A percentile compares a stretch with the other conserved stretches of the same genome.
Conservation (phyloP, 2,329 filamentous ascomycete genomes). For the Neonectria neomacrospora region DNA sequence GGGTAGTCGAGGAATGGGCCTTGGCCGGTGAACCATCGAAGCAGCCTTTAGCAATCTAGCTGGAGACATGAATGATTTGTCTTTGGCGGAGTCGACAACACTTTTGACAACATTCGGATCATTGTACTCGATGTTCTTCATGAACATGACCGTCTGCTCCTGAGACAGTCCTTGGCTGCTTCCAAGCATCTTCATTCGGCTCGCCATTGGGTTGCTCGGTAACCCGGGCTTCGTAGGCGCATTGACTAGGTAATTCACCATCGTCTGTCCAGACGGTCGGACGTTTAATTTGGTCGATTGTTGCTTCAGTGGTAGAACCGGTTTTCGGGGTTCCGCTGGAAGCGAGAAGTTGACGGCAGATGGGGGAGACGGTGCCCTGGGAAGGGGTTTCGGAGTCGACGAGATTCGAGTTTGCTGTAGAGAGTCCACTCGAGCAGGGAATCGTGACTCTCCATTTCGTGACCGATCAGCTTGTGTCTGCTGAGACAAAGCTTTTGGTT, state of each 20-base stretch:
- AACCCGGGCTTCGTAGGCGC: slow-evolving; percentile 59
- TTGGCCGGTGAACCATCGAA: slow-evolving; percentile 63
- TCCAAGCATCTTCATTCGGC: slow-evolving; percentile 46
- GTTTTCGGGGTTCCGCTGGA: slow-evolving; percentile 35
- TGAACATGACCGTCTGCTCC: slow-evolving; percentile 64
- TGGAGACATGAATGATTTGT: slow-evolving; percentile 45
- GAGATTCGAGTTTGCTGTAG: not conserved
- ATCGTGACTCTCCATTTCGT: not conserved
- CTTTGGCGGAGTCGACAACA: slow-evolving; percentile 57
- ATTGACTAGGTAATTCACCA: slow-evolving; percentile 53
- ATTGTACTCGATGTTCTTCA: slow-evolving; percentile 67
- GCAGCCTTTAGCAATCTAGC: slow-evolving; percentile 8
- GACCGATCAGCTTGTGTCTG: not conserved
- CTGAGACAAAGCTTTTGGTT: not conserved
- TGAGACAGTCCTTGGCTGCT: slow-evolving; percentile 44
- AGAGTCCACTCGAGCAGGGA: not conserved
- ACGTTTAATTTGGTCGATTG: slow-evolving; percentile 46
- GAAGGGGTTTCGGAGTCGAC: slow-evolving; percentile 5
- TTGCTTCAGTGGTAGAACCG: slow-evolving; percentile 45
- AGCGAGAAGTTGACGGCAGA: slow-evolving; percentile 38
- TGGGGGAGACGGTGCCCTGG: slow-evolving; percentile 20
- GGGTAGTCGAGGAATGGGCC: slow-evolving; percentile 64
- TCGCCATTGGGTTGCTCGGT: slow-evolving; percentile 59
- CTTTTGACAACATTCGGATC: slow-evolving; percentile 60
- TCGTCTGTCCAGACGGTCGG: slow-evolving; percentile 46